These are phyloP conservation scores for Blumeriella jaapii DNA, from an alignment of 2,329 filamentous ascomycete species.

Conservation along the genomic window DNA sequence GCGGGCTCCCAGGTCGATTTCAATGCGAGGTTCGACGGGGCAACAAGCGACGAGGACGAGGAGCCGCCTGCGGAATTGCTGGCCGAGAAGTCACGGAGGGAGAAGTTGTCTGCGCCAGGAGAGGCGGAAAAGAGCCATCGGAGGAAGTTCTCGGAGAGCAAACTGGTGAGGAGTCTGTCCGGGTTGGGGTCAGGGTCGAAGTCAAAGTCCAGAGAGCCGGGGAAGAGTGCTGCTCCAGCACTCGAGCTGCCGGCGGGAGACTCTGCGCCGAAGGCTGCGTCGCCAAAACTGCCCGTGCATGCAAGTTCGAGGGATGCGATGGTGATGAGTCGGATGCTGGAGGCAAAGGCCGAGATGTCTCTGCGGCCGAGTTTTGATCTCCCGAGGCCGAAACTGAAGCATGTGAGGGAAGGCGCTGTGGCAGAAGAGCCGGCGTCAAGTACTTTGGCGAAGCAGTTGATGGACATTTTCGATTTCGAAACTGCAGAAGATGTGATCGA, in stretches of 20 bases:
- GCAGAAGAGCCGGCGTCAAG: constrained; percentile 34
- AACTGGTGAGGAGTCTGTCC: constrained; percentile 53
- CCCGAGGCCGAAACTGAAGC: constrained; percentile 26
- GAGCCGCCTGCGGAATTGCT: constrained; percentile 17
- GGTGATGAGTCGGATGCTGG: constrained; percentile 67
- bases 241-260: no score
- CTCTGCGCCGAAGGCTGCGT: no score
- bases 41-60: constrained; percentile 61
- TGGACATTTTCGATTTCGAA: constrained; percentile 78
- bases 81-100: constrained; percentile 19
- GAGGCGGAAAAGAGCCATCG: constrained; percentile 38
- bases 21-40: constrained; percentile 64
- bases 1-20: constrained; percentile 77
- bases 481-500: constrained; percentile 74
- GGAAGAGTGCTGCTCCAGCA: no score
- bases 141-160: constrained; percentile 52
- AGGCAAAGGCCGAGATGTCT: constrained; percentile 55
- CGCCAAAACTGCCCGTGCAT: constrained; percentile 29
- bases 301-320: constrained; percentile 43
- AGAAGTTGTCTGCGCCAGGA: constrained; percentile 28
- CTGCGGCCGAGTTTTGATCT: constrained; percentile 46
- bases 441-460: constrained; percentile 58
- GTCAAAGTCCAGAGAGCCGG: no score
- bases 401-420: constrained; percentile 11
- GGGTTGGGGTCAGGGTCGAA: constrained; percentile 34